phyloP scores from a whole-genome alignment of 1,284 basidiomycete species.

The Phaffia rhodozyma region DNA sequence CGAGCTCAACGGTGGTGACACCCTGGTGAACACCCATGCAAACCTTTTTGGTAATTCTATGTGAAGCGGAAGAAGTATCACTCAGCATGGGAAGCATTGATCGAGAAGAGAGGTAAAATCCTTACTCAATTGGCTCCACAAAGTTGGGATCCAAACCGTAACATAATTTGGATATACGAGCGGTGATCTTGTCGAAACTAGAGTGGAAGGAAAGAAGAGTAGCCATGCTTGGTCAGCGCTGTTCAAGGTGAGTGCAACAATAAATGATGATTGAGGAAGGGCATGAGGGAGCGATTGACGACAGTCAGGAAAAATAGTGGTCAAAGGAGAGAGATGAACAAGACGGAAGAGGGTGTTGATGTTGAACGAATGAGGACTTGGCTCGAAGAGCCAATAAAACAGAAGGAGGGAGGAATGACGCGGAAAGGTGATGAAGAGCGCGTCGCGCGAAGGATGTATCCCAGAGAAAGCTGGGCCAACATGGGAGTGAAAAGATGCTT shows the following conservation, averaged over 20 bases:
- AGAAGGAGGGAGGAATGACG: neutral
- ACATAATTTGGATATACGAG: constrained; percentile 86
- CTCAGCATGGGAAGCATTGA: neutral
- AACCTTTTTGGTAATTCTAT: constrained; percentile 82
- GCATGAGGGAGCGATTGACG: constrained; percentile 22
- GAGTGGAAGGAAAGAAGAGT: constrained; percentile 35
- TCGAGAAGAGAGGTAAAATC: constrained; percentile 14
- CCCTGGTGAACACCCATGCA: constrained; percentile 90
- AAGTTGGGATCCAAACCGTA: constrained; percentile 91
- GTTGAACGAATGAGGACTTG: constrained; percentile 12
- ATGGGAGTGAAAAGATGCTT: neutral
- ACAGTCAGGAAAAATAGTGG: constrained; percentile 19
- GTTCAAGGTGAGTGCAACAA: constrained; percentile 50
- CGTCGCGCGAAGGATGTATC: too few relatives aligned
- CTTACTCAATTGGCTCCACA: constrained; percentile 85
- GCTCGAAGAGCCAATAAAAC: constrained; percentile 15
- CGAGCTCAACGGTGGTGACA: constrained; percentile 93
- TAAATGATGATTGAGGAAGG: constrained; percentile 21
- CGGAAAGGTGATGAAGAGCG: too few relatives aligned
- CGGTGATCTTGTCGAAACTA: constrained; percentile 54
- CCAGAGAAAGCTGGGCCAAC: too few relatives aligned
- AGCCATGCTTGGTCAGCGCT: constrained; percentile 39
- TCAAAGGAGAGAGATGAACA: constrained; percentile 17
- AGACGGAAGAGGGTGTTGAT: neutral
- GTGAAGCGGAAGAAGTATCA: constrained; percentile 5